phyloP scores from a whole-genome alignment of 768 basidiomycete genomes.

The Xanthoconium stramineum region DNA sequence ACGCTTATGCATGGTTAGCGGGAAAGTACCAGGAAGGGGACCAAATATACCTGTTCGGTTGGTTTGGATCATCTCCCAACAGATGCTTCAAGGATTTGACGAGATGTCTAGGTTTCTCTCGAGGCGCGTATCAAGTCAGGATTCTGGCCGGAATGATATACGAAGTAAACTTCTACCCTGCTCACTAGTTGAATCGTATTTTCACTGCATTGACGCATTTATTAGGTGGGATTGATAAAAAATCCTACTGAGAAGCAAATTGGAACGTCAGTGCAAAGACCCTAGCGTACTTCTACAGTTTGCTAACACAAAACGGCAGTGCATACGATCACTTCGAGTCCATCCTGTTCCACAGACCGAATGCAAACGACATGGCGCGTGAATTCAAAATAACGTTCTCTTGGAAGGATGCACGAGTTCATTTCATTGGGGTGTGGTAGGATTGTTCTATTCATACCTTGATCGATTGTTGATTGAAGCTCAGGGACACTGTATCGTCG shows the following conservation, averaged over 20 bases:
- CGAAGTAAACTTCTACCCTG: neutral
- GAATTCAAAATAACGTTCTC: slow-evolving; percentile 48
- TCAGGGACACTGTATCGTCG: slow-evolving; percentile 67
- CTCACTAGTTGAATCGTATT: neutral
- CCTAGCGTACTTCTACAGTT: neutral
- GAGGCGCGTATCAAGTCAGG: slow-evolving; percentile 8
- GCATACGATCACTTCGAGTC: slow-evolving; percentile 9
- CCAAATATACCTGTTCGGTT: slow-evolving; percentile 9
- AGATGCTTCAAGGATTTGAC: neutral
- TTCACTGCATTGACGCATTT: neutral
- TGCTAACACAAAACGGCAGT: neutral
- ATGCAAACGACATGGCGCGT: slow-evolving; percentile 12
- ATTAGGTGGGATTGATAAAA: slow-evolving; percentile 33
- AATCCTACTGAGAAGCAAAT: slow-evolving; percentile 32
- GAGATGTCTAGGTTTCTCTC: neutral
- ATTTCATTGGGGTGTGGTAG: slow-evolving; percentile 54
- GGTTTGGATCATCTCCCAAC: neutral
- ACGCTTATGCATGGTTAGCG: slow-evolving; percentile 4
- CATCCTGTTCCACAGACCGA: slow-evolving; percentile 14
- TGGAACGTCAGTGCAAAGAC: slow-evolving; percentile 17
- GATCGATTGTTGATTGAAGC: neutral
- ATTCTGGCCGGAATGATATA: slow-evolving; percentile 7
- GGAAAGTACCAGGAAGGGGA: slow-evolving; percentile 7
- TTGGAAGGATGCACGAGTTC: slow-evolving; percentile 38
- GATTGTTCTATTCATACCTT: slow-evolving; percentile 4